Evolutionary conservation across 768 basidiomycete species (phyloP).

Genomic region (Boletus subcaerulescens): DNA sequence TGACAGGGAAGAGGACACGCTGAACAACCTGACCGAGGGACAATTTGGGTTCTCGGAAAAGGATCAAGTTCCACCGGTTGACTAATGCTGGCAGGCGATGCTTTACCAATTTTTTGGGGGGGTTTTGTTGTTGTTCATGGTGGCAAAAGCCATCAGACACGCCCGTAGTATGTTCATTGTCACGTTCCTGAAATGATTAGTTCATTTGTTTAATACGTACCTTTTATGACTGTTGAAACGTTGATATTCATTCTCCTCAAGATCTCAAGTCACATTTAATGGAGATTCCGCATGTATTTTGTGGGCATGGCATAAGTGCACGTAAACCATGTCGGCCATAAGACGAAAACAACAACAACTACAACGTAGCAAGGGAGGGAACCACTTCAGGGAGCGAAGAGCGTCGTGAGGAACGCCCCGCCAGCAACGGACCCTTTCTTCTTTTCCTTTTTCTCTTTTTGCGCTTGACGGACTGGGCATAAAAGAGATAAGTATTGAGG

Average conservation of each 20-base stretch:
- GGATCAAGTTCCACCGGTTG: neutral
- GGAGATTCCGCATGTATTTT: constrained; percentile 9
- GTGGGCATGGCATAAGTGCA: constrained; percentile 15
- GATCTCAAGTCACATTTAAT: too few species aligned
- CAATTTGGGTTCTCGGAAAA: constrained; percentile 24
- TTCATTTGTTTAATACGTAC: neutral
- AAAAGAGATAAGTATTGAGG: constrained; percentile 4
- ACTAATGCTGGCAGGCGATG: too few species aligned
- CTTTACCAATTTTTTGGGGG: too few species aligned
- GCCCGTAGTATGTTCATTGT: neutral
- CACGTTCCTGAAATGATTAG: too few species aligned
- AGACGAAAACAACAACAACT: constrained; percentile 1
- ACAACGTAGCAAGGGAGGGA: neutral
- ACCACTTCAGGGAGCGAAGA: constrained; percentile 74
- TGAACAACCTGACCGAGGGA: constrained; percentile 52
- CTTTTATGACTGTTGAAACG: neutral
- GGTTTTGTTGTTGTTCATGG: too few species aligned
- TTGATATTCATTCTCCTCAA: neutral
- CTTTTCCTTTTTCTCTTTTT: constrained; percentile 54
- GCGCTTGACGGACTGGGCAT: constrained; percentile 64
- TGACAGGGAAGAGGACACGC: constrained; percentile 58
- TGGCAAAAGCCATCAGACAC: too few species aligned
- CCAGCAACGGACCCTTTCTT: constrained; percentile 70
- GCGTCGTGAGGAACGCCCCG: constrained; percentile 78
- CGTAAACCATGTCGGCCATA: constrained; percentile 13